A percentile compares a stretch with the other conserved stretches of the same genome.
Conservation (phyloP, 768 basidiomycete species). For the Hygrophoropsis aurantiaca region DNA sequence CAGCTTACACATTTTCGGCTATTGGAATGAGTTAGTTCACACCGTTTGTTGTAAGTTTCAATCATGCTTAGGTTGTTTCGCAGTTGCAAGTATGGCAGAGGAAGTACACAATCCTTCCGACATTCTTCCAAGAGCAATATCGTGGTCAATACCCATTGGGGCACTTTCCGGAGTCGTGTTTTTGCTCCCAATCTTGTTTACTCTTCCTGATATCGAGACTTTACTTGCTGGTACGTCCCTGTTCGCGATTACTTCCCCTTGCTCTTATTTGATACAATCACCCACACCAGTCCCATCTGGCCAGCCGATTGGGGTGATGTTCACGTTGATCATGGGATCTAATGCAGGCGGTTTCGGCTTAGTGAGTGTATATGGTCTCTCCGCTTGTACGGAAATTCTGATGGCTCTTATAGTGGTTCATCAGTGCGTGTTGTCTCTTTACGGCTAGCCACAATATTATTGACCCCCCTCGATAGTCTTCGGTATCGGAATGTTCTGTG, state of each 20-base stretch:
- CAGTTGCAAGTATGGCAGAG: constrained; percentile 67
- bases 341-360: constrained; percentile 62
- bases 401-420: constrained; percentile 36
- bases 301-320: constrained; percentile 65
- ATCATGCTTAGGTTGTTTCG: constrained; percentile 3
- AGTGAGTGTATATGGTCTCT: constrained; percentile 30
- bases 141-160: constrained; percentile 53
- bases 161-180: constrained; percentile 51
- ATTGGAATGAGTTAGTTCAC: constrained; percentile 57
- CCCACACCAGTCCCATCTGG: constrained; percentile 48
- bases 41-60: background rate
- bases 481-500: constrained; percentile 57
- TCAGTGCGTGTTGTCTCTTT: constrained; percentile 28
- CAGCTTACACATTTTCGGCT: constrained; percentile 56
- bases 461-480: constrained; percentile 40
- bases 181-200: constrained; percentile 64
- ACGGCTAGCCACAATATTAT: background rate
- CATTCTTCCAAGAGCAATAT: constrained; percentile 55
- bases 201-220: constrained; percentile 55
- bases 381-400: background rate
- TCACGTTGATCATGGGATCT: constrained; percentile 61
- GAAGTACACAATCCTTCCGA: constrained; percentile 59
- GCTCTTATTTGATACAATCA: constrained; percentile 2
- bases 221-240: constrained; percentile 46
- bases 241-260: background rate